A percentile compares a stretch with the other conserved stretches of the same genome.
Evolutionary conservation across 371 early-diverging fungal genomes (phyloP).

Genomic region (Mucor irregularis): DNA sequence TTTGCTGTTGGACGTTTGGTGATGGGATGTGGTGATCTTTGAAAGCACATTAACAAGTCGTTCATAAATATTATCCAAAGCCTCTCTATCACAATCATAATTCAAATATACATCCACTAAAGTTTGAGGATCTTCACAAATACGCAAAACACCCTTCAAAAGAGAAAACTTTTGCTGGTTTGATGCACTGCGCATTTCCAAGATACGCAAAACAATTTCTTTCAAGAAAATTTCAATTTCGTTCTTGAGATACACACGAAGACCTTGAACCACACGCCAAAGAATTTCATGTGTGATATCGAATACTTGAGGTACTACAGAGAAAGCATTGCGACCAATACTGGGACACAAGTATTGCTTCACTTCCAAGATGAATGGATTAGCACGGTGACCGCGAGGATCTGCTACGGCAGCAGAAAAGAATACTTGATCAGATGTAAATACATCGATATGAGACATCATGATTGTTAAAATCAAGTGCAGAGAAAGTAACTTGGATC

Average conservation of each 20-base stretch:
- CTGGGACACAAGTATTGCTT: constrained; percentile 85
- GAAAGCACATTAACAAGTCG: constrained; percentile 58
- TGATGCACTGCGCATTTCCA: constrained; percentile 66
- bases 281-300: constrained; percentile 84
- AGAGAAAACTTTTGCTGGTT: constrained; percentile 54
- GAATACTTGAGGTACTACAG: constrained; percentile 78
- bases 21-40: constrained; percentile 50
- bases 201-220: constrained; percentile 69
- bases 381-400: constrained; percentile 23
- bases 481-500: constrained; percentile 65
- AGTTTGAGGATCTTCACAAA: constrained; percentile 79
- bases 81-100: constrained; percentile 85
- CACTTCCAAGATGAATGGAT: constrained; percentile 76
- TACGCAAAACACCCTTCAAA: constrained; percentile 44
- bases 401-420: constrained; percentile 31
- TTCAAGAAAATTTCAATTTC: constrained; percentile 78
- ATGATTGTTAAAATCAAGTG: constrained; percentile 61
- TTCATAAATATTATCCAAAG: constrained; percentile 57
- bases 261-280: constrained; percentile 68
- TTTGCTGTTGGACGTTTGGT: constrained; percentile 24
- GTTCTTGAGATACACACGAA: constrained; percentile 73
- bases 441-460: constrained; percentile 58
- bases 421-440: constrained; percentile 45
- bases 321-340: constrained; percentile 77
- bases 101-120: constrained; percentile 96